Evolutionary conservation across 2,329 filamentous ascomycete species (phyloP).

Genomic region (Cladophialophora immunda): DNA sequence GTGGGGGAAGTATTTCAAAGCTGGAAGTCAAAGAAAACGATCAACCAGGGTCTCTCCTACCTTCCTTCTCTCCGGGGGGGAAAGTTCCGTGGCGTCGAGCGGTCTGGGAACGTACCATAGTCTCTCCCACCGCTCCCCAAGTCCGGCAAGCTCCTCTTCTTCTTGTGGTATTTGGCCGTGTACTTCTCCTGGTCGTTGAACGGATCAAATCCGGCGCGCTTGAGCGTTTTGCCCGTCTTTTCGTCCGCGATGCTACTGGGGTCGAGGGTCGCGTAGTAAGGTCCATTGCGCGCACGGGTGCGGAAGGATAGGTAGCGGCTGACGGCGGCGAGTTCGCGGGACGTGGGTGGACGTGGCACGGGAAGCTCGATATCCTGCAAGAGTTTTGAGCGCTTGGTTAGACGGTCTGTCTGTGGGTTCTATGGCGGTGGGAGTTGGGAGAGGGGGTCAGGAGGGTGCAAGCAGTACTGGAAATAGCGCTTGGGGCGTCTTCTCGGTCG

Average conservation of each 20-base stretch:
- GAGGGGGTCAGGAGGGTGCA: not conserved
- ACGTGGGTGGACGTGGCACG: slow-evolving; percentile 30
- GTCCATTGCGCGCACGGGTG: slow-evolving; percentile 66
- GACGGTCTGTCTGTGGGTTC: not conserved
- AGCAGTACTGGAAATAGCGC: slow-evolving; percentile 38
- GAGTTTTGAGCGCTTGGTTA: not conserved
- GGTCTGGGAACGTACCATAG: slow-evolving; percentile 57
- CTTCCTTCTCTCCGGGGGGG: not conserved
- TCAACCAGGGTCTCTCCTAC: not conserved
- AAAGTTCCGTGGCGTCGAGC: not conserved
- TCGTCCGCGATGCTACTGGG: slow-evolving; percentile 51
- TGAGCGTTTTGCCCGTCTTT: slow-evolving; percentile 49
- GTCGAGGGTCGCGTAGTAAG: slow-evolving; percentile 65
- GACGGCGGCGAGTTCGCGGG: slow-evolving; percentile 57
- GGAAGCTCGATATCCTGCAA: slow-evolving; percentile 29
- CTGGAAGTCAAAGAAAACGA: slow-evolving; percentile 40
- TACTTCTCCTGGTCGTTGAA: slow-evolving; percentile 70
- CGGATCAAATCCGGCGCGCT: slow-evolving; percentile 64
- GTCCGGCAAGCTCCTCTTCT: slow-evolving; percentile 63
- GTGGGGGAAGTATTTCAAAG: slow-evolving; percentile 65
- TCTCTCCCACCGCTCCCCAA: slow-evolving; percentile 57
- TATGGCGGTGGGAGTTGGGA: not conserved
- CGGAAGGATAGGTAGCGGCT: slow-evolving; percentile 62
- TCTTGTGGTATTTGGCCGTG: slow-evolving; percentile 63
- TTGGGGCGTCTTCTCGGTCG: slow-evolving; percentile 45